phyloP scores from a whole-genome alignment of 2,329 filamentous ascomycete species.

The Penicillium occitanis region DNA sequence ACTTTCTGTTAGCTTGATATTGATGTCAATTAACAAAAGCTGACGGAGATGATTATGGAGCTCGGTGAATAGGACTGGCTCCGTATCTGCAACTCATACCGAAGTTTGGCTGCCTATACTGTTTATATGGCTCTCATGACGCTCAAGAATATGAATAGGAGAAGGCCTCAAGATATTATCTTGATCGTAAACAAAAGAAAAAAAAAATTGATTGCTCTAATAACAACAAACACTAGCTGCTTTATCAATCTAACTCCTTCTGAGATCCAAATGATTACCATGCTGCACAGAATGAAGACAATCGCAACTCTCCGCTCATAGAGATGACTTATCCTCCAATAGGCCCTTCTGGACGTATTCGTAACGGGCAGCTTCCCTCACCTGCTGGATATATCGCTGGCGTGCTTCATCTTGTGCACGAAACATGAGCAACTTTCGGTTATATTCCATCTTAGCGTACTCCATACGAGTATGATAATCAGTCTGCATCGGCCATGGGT shows the following conservation, averaged over 20 bases:
- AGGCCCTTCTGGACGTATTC: neutral
- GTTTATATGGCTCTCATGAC: neutral
- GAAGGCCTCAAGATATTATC: neutral
- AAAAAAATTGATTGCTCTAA: neutral
- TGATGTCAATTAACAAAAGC: neutral
- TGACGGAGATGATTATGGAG: neutral
- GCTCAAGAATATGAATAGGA: neutral
- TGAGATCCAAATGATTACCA: neutral
- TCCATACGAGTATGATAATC: neutral
- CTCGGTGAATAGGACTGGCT: neutral
- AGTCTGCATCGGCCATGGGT: neutral
- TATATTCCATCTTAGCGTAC: neutral
- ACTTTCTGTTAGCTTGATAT: neutral
- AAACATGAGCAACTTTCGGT: constrained; percentile 11
- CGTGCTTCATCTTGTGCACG: constrained; percentile 11
- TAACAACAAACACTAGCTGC: neutral
- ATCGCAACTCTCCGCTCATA: neutral
- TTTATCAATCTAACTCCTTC: neutral
- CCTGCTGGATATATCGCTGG: constrained; percentile 1
- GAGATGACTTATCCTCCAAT: neutral
- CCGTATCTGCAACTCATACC: neutral
- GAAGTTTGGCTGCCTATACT: neutral
- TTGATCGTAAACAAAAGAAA: neutral
- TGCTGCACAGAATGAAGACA: neutral
- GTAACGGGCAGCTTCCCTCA: neutral